These are phyloP conservation scores for Petunia axillaris DNA, from an alignment of 257 asterid genomes.

Conservation along the genomic window DNA sequence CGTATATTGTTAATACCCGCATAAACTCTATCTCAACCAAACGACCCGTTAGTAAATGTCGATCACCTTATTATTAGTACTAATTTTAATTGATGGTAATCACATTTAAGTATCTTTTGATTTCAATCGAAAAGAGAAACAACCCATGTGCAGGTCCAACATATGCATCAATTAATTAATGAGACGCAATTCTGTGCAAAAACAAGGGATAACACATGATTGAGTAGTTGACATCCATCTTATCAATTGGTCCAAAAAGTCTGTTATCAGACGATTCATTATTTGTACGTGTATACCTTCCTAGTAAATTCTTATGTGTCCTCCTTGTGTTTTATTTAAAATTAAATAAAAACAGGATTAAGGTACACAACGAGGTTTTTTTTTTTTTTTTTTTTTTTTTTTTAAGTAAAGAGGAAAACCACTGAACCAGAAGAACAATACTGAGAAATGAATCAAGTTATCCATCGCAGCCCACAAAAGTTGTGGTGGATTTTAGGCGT, in stretches of 20 bases:
- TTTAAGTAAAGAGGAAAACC: too few species aligned
- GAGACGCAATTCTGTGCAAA: constrained; percentile 33
- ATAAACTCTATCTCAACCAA: too few species aligned
- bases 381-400: too few species aligned
- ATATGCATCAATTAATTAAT: constrained; percentile 31
- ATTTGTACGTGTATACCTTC: constrained; percentile 18
- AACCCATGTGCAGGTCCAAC: constrained; percentile 40
- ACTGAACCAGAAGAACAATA: too few species aligned
- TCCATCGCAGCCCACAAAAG: too few species aligned
- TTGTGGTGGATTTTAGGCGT: too few species aligned
- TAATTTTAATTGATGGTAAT: not conserved
- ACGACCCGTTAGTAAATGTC: not conserved
- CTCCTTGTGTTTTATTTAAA: not conserved
- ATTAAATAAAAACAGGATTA: not conserved
- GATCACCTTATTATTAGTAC: not conserved
- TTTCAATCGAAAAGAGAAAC: constrained; percentile 29
- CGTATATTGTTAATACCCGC: too few species aligned
- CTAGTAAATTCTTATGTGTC: constrained; percentile 23
- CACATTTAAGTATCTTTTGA: not conserved
- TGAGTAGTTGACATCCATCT: constrained; percentile 1
- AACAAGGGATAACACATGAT: constrained; percentile 37
- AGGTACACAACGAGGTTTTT: not conserved
- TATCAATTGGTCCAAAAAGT: constrained; percentile 22
- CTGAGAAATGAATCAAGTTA: too few species aligned
- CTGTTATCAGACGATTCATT: not conserved